These are phyloP conservation scores for Jimgerdemannia flammicorona DNA, from an alignment of 192 early-diverging fungal genomes.

Conservation along the genomic window DNA sequence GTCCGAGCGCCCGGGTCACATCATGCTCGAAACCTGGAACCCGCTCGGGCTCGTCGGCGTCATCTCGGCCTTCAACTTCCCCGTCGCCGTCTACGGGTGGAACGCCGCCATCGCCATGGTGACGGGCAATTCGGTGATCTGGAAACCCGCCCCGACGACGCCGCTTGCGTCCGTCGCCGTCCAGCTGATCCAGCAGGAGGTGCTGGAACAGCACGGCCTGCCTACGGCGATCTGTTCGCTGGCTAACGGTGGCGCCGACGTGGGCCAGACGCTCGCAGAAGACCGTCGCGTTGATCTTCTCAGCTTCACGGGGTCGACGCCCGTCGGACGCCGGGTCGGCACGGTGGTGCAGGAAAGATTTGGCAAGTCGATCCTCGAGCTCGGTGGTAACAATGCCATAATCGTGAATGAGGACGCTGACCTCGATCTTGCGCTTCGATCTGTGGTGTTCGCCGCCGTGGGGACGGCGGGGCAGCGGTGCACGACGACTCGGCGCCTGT, in stretches of 20 bases:
- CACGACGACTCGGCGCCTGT: slow-evolving; percentile 88
- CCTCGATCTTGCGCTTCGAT: slow-evolving; percentile 80
- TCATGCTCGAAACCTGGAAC: slow-evolving; percentile 96
- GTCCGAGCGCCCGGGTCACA: slow-evolving; percentile 86
- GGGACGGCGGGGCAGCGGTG: slow-evolving; percentile 96
- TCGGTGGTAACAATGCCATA: slow-evolving; percentile 96
- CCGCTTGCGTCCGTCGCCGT: slow-evolving; percentile 83
- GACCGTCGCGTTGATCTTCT: slow-evolving; percentile 74
- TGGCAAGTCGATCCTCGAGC: slow-evolving; percentile 82
- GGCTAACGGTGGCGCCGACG: slow-evolving; percentile 79
- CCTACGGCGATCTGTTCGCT: slow-evolving; percentile 83
- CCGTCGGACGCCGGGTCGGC: slow-evolving; percentile 72
- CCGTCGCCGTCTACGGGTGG: slow-evolving; percentile 91
- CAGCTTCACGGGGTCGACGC: slow-evolving; percentile 91
- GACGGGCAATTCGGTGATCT: slow-evolving; percentile 87
- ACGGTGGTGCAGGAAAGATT: slow-evolving; percentile 80
- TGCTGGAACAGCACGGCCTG: slow-evolving; percentile 75
- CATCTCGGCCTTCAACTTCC: slow-evolving; percentile 96
- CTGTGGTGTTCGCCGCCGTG: slow-evolving; percentile 91
- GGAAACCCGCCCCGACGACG: slow-evolving; percentile 84
- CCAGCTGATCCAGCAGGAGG: slow-evolving; percentile 79
- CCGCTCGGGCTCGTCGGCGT: slow-evolving; percentile 90
- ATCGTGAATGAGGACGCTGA: slow-evolving; percentile 92
- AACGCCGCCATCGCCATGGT: slow-evolving; percentile 87
- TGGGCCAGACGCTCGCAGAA: slow-evolving; percentile 71